phyloP scores from a whole-genome alignment of 768 basidiomycete species.

The Leccinum longicurvipes region DNA sequence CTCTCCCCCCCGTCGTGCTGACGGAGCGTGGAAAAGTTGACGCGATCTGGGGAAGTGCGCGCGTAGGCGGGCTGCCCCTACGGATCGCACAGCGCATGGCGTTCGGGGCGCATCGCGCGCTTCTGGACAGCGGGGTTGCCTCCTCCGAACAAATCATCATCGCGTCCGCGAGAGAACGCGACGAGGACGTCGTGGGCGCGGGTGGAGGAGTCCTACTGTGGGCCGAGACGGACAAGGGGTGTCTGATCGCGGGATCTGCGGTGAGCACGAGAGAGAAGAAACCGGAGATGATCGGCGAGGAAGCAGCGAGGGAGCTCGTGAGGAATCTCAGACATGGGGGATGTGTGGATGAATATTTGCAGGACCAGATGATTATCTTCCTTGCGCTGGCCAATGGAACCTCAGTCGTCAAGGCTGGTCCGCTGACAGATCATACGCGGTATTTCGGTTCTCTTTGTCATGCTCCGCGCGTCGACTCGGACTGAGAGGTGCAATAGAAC shows the following conservation, averaged over 20 bases:
- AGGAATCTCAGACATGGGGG: constrained; percentile 60
- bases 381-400: constrained; percentile 68
- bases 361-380: constrained; percentile 79
- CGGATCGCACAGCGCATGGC: constrained; percentile 55
- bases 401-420: constrained; percentile 55
- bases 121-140: constrained; percentile 38
- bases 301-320: constrained; percentile 58
- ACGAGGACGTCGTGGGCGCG: constrained; percentile 47
- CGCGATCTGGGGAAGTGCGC: constrained; percentile 54
- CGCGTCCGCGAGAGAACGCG: constrained; percentile 44
- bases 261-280: constrained; percentile 51
- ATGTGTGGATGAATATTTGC: constrained; percentile 65
- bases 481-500: constrained; percentile 35
- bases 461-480: background rate
- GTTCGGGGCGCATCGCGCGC: constrained; percentile 44
- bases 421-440: constrained; percentile 68
- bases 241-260: constrained; percentile 66
- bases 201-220: constrained; percentile 74
- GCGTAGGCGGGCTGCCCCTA: constrained; percentile 62
- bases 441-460: constrained; percentile 24
- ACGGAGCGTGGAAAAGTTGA: constrained; percentile 54
- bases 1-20: constrained; percentile 47
- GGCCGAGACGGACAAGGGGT: constrained; percentile 69
- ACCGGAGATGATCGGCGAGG: constrained; percentile 49
- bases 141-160: constrained; percentile 28